These are phyloP conservation scores for Schoenoplectus triqueter DNA, from an alignment of 202 grass and related monocot genomes.

Conservation along the genomic window DNA sequence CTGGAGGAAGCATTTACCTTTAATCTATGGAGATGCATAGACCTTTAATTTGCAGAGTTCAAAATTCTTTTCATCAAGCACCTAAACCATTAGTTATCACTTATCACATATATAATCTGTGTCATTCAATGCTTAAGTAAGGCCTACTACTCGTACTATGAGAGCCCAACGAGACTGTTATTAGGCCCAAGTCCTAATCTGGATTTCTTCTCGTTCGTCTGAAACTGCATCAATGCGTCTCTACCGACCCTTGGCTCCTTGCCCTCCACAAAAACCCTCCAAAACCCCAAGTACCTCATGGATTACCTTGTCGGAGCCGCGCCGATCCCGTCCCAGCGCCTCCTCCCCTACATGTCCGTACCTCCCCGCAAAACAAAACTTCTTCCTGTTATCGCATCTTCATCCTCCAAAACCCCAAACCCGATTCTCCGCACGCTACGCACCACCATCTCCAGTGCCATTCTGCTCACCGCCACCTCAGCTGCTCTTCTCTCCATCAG, in stretches of 20 bases:
- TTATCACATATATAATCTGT: neutral
- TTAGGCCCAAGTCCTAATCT: neutral
- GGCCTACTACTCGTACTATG: neutral
- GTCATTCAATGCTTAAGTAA: neutral
- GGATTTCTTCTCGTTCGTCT: neutral
- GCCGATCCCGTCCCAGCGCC: conserved; percentile 14
- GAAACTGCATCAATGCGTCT: too few relatives aligned
- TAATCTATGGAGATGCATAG: neutral
- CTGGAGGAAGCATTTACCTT: neutral
- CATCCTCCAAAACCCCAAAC: neutral
- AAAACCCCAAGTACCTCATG: conserved; percentile 28
- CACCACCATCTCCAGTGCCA: conserved; percentile 29
- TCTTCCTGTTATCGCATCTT: conserved; percentile 26
- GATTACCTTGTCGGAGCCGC: conserved; percentile 36
- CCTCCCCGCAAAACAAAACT: neutral
- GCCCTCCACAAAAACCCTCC: neutral
- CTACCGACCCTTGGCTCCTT: too few relatives aligned
- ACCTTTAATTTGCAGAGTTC: neutral
- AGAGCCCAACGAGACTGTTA: neutral
- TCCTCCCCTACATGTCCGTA: conserved; percentile 2
- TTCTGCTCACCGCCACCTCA: conserved; percentile 30
- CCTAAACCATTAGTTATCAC: neutral
- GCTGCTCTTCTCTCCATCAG: conserved; percentile 32
- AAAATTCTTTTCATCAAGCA: neutral
- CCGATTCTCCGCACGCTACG: conserved; percentile 26